These are phyloP conservation scores for Apiospora pterosperma DNA, from an alignment of 2,329 filamentous ascomycete genomes.

Conservation along the genomic window DNA sequence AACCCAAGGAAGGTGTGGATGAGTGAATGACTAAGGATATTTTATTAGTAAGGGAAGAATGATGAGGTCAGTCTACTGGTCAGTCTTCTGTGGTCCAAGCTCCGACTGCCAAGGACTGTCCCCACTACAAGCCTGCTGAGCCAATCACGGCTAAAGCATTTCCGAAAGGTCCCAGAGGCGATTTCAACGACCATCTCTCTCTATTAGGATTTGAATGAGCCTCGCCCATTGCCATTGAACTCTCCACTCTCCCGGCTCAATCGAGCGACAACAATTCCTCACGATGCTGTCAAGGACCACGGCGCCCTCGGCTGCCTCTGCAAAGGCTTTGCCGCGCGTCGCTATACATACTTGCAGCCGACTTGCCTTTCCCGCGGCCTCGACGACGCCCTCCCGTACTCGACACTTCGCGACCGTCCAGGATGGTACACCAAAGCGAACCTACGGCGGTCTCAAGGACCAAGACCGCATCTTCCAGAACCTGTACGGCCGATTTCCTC, in stretches of 20 bases:
- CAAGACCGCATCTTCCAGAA: constrained; percentile 99
- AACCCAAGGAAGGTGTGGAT: not conserved
- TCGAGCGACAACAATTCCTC: constrained; percentile 29
- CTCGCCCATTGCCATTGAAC: constrained; percentile 21
- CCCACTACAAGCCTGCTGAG: constrained; percentile 5
- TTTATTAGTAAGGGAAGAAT: not conserved
- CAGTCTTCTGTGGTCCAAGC: constrained; percentile 11
- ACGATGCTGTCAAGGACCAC: constrained; percentile 42
- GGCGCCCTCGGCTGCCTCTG: constrained; percentile 36
- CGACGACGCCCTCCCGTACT: constrained; percentile 47
- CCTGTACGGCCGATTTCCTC: constrained; percentile 87
- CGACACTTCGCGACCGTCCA: constrained; percentile 80
- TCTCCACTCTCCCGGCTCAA: constrained; percentile 30
- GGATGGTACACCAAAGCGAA: constrained; percentile 66
- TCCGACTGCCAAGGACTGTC: not conserved
- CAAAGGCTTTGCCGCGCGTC: constrained; percentile 36
- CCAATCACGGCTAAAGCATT: constrained; percentile 10
- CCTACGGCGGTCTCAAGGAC: constrained; percentile 85
- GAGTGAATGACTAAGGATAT: not conserved
- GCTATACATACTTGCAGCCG: constrained; percentile 26
- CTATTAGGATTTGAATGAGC: constrained; percentile 2
- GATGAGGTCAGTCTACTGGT: constrained; percentile 12
- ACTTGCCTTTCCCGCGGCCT: constrained; percentile 39
- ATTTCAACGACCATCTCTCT: constrained; percentile 5
- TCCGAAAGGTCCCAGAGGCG: constrained; percentile 7